These are phyloP conservation scores for Prunus salicina DNA, from an alignment of 306 rosid genomes.

Conservation along the genomic window DNA sequence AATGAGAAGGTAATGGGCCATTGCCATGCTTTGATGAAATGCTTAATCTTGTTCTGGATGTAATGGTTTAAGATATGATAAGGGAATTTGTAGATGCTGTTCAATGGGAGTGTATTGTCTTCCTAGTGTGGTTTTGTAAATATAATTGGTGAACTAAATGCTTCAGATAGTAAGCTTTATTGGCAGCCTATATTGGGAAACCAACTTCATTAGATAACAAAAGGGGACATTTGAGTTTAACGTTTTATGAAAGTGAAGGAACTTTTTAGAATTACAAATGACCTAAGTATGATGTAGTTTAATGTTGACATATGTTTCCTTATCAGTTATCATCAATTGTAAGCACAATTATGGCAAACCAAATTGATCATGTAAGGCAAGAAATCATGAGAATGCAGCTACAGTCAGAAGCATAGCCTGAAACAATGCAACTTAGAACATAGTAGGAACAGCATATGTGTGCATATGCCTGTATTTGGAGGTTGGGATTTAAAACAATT, in stretches of 20 bases:
- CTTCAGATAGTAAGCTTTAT: constrained; percentile 3
- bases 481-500: neutral
- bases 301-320: neutral
- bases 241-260: no score
- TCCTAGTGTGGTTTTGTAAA: constrained; percentile 28
- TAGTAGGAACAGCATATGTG: neutral
- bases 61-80: constrained; percentile 17
- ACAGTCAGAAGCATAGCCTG: neutral
- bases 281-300: neutral
- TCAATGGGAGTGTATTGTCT: constrained; percentile 20
- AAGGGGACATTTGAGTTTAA: no score
- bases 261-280: neutral
- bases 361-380: neutral
- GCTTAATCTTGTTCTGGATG: constrained; percentile 31
- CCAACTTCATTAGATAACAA: neutral
- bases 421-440: neutral
- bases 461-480: neutral
- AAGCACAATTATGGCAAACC: neutral
- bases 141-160: constrained; percentile 5
- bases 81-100: constrained; percentile 19
- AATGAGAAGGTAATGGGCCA: constrained; percentile 73
- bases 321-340: neutral
- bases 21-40: constrained; percentile 37
- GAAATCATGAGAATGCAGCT: neutral
- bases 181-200: constrained; percentile 1